Conservation (phyloP, 1,284 basidiomycete species). For the Rhodofomes roseus region DNA sequence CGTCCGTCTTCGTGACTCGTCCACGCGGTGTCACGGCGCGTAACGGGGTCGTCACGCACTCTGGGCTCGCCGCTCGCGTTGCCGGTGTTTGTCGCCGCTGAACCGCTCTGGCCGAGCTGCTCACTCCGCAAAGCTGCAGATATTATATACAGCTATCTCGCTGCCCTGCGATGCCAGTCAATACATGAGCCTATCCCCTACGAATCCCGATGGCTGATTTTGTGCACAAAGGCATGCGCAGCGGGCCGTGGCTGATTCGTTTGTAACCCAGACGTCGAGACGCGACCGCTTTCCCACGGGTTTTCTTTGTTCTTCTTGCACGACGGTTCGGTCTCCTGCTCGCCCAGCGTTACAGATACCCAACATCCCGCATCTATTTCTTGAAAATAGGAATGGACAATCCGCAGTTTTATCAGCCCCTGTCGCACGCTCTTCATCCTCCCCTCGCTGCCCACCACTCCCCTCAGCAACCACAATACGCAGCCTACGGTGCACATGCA, state of each 20-base stretch:
- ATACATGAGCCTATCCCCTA: too few species aligned
- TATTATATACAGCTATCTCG: too few species aligned
- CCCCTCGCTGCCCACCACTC: conserved; percentile 31
- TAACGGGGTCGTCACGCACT: conserved; percentile 4
- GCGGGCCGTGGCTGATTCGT: neutral
- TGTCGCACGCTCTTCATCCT: conserved; percentile 72
- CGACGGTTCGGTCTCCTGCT: conserved; percentile 23
- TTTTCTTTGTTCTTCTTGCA: conserved; percentile 24
- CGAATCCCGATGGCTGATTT: too few species aligned
- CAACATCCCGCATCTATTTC: conserved; percentile 22
- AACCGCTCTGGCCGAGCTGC: neutral
- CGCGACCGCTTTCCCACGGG: conserved; percentile 22
- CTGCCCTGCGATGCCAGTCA: neutral
- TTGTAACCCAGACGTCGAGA: conserved; percentile 6
- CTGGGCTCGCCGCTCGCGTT: conserved; percentile 3
- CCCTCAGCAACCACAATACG: conserved; percentile 24
- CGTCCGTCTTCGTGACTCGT: conserved; percentile 5
- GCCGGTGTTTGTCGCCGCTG: conserved; percentile 1
- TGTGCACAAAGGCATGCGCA: neutral
- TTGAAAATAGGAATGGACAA: conserved; percentile 54
- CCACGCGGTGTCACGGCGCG: conserved; percentile 1
- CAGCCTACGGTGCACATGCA: conserved; percentile 23
- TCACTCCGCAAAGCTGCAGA: neutral
- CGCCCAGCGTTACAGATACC: conserved; percentile 23
- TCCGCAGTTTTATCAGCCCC: conserved; percentile 73